Conservation (phyloP, 2,329 filamentous ascomycete species). For the Tricladium varicosporioides region DNA sequence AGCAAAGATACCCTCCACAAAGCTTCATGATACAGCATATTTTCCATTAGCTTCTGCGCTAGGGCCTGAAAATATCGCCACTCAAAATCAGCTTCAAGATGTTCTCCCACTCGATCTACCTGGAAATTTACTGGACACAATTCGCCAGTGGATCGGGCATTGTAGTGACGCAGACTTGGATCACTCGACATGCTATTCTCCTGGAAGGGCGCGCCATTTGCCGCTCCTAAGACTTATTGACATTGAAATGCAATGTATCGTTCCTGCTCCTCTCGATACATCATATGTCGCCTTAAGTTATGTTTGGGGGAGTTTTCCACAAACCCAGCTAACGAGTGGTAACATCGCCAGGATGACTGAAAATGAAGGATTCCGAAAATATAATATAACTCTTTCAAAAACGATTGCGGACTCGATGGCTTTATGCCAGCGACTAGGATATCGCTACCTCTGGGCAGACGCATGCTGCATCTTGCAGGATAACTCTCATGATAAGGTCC, state of each 20-base stretch:
- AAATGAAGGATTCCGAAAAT: neutral
- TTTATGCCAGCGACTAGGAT: neutral
- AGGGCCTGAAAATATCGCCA: neutral
- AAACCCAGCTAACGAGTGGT: neutral
- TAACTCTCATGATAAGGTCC: neutral
- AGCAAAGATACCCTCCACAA: no score
- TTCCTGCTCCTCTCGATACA: neutral
- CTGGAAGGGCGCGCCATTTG: neutral
- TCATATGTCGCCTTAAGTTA: neutral
- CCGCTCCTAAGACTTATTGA: neutral
- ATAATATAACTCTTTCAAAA: neutral
- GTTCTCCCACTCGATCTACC: neutral
- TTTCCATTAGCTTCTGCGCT: no score
- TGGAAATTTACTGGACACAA: neutral
- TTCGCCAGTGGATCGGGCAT: neutral
- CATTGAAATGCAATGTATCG: neutral
- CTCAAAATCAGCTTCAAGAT: neutral
- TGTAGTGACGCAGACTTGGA: neutral
- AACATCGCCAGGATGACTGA: neutral
- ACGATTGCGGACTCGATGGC: neutral
- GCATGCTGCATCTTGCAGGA: neutral
- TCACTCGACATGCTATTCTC: neutral
- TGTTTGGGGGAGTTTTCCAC: neutral
- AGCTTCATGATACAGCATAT: no score
- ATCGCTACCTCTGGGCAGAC: neutral